Base-by-base conservation (phyloP, 768 basidiomycete species). In the Sporobolomyces phaffii region DNA sequence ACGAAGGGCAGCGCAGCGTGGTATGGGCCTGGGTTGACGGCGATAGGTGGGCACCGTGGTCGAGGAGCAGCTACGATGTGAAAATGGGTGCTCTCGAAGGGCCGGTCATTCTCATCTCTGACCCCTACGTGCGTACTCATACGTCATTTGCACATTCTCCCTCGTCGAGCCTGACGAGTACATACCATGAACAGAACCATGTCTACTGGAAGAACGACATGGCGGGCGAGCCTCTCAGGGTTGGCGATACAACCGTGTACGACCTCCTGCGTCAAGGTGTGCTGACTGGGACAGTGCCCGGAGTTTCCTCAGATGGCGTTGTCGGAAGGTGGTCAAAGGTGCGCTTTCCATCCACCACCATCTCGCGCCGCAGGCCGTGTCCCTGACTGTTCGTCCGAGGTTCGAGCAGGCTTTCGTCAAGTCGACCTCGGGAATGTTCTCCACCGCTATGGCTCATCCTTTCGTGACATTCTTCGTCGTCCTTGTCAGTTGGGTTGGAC, bases 21-120 rank as follows among this genome's bases (percentile, higher is more conserved):
- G 83, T 92, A 53, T 96, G 92, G 78, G 82, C 87, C 13, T 91
- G 68, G 72, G 72, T 96, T 84, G 90, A 99, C 74, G 83, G 81
- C 3, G 85, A 84, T 29, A 83, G 82, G 77, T 97, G 94, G 92
- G 81, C 78, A 29, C 85, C 83, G 56, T 97, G 92, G 92, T 80
- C 94, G 79, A 91, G 89, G 81, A 86, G 85, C 72, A 91, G 91
- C 85, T 98, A 97, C 78, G 86, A 87, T 33, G 80, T 91, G 72
- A 80, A 77, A 70, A 62, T 58, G 61, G 66, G 66, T 3, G 63
- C 69, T 13, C 69, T 53, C 11, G 60, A 64, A 0, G 76, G 75
- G 28, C 77, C 78, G 36, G 31, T 33, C 15, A 3, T 73, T 2
- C 64, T 75, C 20, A 26, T 75, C 11, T 60, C 63, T 0, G 70